Evolutionary conservation across 441 rosid species (phyloP).

Genomic region (Brassica balearica): DNA sequence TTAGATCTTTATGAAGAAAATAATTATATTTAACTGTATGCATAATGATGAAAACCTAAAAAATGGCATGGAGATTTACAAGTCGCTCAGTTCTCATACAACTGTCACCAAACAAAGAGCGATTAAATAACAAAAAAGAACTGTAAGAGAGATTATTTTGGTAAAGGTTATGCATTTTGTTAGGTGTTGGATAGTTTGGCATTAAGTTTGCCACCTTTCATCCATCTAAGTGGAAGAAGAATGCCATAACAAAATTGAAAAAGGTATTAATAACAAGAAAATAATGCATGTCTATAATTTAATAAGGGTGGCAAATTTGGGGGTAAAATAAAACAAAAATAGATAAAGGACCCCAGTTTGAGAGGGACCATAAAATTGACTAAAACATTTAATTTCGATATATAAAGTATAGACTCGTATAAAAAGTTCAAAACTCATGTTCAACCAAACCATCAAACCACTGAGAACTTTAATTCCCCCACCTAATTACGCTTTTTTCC

Average conservation of each 20-base stretch:
- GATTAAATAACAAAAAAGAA: neutral
- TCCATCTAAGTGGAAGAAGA: slow-evolving; percentile 19
- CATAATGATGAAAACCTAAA: neutral
- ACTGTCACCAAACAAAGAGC: neutral
- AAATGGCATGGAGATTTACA: neutral
- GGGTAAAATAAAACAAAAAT: neutral
- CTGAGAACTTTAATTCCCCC: slow-evolving; percentile 25
- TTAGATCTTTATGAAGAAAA: neutral
- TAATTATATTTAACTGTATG: neutral
- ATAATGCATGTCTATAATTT: slow-evolving; percentile 22
- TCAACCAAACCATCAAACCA: slow-evolving; percentile 43
- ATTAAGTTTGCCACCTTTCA: slow-evolving; percentile 30
- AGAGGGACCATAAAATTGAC: slow-evolving; percentile 40
- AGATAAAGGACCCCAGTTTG: slow-evolving; percentile 17
- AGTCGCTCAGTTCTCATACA: neutral
- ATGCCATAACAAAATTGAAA: slow-evolving; percentile 11
- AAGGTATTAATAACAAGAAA: neutral
- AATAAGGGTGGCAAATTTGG: slow-evolving; percentile 18
- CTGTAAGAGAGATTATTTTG: neutral
- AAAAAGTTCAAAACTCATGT: slow-evolving; percentile 37
- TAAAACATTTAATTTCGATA: slow-evolving; percentile 16
- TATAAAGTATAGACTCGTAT: slow-evolving; percentile 14
- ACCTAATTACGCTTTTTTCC: slow-evolving; percentile 23
- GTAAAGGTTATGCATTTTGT: neutral
- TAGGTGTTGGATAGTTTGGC: slow-evolving; percentile 20